Conservation (phyloP, 202 grass and related monocot species). For the Saccharum hybrid region DNA sequence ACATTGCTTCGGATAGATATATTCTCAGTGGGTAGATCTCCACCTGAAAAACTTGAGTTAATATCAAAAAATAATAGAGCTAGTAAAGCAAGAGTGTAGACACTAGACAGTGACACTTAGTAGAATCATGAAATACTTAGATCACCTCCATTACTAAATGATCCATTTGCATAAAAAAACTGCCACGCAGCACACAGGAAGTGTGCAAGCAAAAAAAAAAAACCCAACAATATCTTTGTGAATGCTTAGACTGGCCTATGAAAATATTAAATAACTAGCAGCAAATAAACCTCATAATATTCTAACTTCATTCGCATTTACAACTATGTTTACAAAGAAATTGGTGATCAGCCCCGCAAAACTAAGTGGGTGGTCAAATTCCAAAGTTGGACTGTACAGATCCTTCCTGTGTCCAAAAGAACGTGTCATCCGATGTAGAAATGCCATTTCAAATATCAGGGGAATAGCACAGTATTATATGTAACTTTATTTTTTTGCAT, state of each 20-base stretch:
- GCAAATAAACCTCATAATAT: neutral
- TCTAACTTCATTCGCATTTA: neutral
- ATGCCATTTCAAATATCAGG: neutral
- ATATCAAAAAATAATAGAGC: conserved; percentile 35
- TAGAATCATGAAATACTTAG: conserved; percentile 36
- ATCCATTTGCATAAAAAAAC: neutral
- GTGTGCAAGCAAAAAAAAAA: neutral
- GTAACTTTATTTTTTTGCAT: neutral
- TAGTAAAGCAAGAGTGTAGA: conserved; percentile 27
- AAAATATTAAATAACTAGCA: neutral
- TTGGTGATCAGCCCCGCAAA: neutral
- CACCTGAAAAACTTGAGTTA: conserved; percentile 65
- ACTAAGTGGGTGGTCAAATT: conserved; percentile 2
- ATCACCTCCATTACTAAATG: conserved; percentile 4
- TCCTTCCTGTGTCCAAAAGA: neutral
- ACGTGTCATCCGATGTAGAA: neutral
- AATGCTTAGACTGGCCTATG: neutral
- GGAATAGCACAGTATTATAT: neutral
- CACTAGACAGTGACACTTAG: conserved; percentile 5
- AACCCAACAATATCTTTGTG: neutral
- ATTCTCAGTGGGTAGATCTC: conserved; percentile 95
- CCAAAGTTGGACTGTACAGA: neutral
- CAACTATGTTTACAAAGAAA: neutral
- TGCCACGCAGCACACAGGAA: neutral
- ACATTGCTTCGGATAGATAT: conserved; percentile 97